phyloP scores from a whole-genome alignment of 2,329 filamentous ascomycete genomes.

The Acarospora socialis region DNA sequence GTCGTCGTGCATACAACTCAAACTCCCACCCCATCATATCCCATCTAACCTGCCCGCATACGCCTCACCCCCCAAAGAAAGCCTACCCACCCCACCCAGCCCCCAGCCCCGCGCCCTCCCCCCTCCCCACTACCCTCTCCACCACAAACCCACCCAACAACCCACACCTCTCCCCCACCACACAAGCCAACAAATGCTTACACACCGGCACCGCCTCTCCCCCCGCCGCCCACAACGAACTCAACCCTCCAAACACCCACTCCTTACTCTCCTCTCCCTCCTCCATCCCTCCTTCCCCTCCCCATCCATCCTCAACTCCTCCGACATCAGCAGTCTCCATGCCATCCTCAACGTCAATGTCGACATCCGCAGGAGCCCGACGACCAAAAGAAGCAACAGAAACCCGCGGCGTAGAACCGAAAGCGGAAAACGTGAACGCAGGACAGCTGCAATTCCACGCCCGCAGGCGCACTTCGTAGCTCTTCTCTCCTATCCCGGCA shows the following conservation, averaged over 20 bases:
- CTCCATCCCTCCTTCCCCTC: constrained; percentile 5
- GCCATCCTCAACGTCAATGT: constrained; percentile 19
- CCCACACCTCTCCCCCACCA: constrained; percentile 54
- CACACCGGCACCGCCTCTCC: constrained; percentile 47
- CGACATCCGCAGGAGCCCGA: constrained; percentile 8
- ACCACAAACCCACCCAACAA: constrained; percentile 45
- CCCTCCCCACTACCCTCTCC: constrained; percentile 39
- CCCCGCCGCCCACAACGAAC: constrained; percentile 16
- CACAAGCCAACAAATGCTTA: constrained; percentile 79
- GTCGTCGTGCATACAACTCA: too few relatives aligned
- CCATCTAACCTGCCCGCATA: too few relatives aligned
- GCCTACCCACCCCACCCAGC: constrained; percentile 32
- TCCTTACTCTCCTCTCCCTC: constrained; percentile 3
- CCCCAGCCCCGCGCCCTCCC: constrained; percentile 61
- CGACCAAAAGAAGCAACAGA: too few relatives aligned
- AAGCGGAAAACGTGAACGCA: constrained; percentile 62
- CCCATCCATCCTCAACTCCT: constrained; percentile 11
- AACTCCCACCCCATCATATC: constrained; percentile 33
- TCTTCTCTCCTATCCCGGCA: constrained; percentile 16
- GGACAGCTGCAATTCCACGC: constrained; percentile 89
- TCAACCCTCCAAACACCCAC: constrained; percentile 4
- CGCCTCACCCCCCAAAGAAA: too few relatives aligned
- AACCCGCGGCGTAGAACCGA: constrained; percentile 30
- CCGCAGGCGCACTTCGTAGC: constrained; percentile 57
- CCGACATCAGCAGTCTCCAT: constrained; percentile 16